Base-by-base conservation (phyloP, 495 filamentous ascomycete species). In the Trichoderma orchidacearum region DNA sequence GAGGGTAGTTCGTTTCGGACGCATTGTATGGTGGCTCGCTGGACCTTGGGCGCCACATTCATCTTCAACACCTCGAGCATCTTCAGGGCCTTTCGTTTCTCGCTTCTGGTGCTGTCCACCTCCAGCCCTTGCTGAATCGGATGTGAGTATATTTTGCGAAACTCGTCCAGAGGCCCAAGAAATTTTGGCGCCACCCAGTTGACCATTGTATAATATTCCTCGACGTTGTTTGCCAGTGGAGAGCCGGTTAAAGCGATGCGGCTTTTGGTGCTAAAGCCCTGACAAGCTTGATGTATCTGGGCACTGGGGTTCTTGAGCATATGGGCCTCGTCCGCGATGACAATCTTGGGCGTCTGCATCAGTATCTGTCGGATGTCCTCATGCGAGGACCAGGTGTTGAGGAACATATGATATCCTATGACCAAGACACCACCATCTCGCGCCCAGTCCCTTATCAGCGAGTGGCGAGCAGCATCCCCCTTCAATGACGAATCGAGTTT, bases 271-370 rank as follows among this genome's bases (percentile, higher is more conserved):
- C 65, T 73, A 59, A 96, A 83, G 9, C 71, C 66, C 11, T 68
- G 68, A 4, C 82, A 71, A 21, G 78, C 75, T 48, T 67, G 57
- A 21, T 81, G 66, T 17, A 89, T 67, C n/a, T 68, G 63, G 0
- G 82, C 66, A 0, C 58, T 62, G 0, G 67, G 66, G 57, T 87
- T 89, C 64, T 93, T 95, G 58, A 95, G 67, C 25, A 66, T 73
- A 61, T 97, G 91, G 0, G 90, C 91, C 65, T 97, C 91, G 61
- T 97, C 91, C 1, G 85, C 85, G 13, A 96, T 69, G n/a, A 95
- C 82, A 36, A 96, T 80, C 53, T 78, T 86, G 0, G 90, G 84
- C 0, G 73, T 68, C 23, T 80, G 59, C 0, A 80, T 60, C n/a
- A 92, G 67, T 35, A 77, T 70, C 5, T 74, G 59, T 11, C 32